Evolutionary conservation across 1,284 basidiomycete genomes (phyloP).

Genomic region (Butyriboletus appendiculatus): DNA sequence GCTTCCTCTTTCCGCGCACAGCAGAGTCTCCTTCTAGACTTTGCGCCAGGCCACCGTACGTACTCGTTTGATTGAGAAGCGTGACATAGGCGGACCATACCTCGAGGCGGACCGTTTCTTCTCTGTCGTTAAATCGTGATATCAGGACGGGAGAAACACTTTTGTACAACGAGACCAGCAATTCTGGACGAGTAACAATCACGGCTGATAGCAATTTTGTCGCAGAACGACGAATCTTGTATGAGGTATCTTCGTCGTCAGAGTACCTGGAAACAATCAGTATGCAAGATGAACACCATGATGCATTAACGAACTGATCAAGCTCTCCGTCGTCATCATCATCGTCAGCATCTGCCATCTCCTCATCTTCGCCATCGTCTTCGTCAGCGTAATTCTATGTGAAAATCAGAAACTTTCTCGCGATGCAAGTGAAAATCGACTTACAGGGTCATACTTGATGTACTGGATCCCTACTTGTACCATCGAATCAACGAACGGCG

Average conservation of each 20-base stretch:
- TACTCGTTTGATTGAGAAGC: constrained; percentile 81
- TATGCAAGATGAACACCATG: not conserved
- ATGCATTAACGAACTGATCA: constrained; percentile 53
- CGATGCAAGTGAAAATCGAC: constrained; percentile 29
- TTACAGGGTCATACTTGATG: constrained; percentile 93
- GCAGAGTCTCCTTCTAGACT: constrained; percentile 50
- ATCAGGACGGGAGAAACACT: constrained; percentile 87
- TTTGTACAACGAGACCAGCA: constrained; percentile 78
- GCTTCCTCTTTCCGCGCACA: constrained; percentile 74
- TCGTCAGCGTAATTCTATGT: constrained; percentile 83
- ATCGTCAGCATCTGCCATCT: constrained; percentile 74
- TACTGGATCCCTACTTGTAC: constrained; percentile 71
- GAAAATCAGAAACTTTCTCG: constrained; percentile 6
- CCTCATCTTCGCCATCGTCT: constrained; percentile 80
- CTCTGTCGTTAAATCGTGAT: constrained; percentile 90
- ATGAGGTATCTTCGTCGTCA: constrained; percentile 98
- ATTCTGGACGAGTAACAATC: constrained; percentile 86
- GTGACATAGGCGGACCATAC: constrained; percentile 86
- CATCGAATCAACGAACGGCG: constrained; percentile 69
- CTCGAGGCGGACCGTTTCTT: constrained; percentile 95
- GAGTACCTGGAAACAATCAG: constrained; percentile 66
- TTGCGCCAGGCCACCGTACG: constrained; percentile 65
- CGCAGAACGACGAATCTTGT: constrained; percentile 94
- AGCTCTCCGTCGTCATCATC: constrained; percentile 82
- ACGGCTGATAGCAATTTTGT: constrained; percentile 88